Evolutionary conservation across 2,329 filamentous ascomycete genomes (phyloP).

Genomic region (Niveomyces coronatus): DNA sequence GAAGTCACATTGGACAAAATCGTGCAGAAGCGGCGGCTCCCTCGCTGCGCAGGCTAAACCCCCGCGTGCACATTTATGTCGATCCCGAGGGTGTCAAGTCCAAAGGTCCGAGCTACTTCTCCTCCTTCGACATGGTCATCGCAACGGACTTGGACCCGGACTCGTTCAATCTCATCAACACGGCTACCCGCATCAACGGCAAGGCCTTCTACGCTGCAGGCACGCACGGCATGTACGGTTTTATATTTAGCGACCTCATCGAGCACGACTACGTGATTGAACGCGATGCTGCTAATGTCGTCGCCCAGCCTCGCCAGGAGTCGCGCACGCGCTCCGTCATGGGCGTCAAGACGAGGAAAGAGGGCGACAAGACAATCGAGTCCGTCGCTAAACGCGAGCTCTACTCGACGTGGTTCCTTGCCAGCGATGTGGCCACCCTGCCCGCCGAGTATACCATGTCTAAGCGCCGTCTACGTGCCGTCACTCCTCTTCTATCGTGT

Average conservation of each 20-base stretch:
- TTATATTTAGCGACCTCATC: conserved; percentile 88
- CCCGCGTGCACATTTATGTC: conserved; percentile 66
- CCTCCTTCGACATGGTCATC: conserved; percentile 73
- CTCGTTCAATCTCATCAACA: conserved; percentile 71
- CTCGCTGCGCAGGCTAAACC: conserved; percentile 80
- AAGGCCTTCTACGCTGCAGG: conserved; percentile 83
- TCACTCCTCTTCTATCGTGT: conserved; percentile 78
- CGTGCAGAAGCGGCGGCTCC: conserved; percentile 70
- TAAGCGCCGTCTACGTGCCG: conserved; percentile 58
- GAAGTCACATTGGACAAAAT: conserved; percentile 66
- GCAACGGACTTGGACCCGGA: conserved; percentile 76
- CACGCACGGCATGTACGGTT: conserved; percentile 85
- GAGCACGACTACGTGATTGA: conserved; percentile 84
- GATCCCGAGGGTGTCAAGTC: conserved; percentile 57
- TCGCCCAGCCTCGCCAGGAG: conserved; percentile 52
- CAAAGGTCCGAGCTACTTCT: conserved; percentile 66
- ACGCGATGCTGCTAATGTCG: conserved; percentile 68
- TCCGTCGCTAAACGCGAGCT: conserved; percentile 84
- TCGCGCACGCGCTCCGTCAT: conserved; percentile 69
- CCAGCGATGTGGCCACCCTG: conserved; percentile 65
- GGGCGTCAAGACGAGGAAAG: conserved; percentile 58
- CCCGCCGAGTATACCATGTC: conserved; percentile 56
- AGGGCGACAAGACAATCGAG: conserved; percentile 62
- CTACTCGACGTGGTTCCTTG: conserved; percentile 82
- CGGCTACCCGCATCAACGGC: conserved; percentile 66